Conservation (phyloP, 225 moss, liverwort and hornwort genomes). For the Sphagnum contortum region DNA sequence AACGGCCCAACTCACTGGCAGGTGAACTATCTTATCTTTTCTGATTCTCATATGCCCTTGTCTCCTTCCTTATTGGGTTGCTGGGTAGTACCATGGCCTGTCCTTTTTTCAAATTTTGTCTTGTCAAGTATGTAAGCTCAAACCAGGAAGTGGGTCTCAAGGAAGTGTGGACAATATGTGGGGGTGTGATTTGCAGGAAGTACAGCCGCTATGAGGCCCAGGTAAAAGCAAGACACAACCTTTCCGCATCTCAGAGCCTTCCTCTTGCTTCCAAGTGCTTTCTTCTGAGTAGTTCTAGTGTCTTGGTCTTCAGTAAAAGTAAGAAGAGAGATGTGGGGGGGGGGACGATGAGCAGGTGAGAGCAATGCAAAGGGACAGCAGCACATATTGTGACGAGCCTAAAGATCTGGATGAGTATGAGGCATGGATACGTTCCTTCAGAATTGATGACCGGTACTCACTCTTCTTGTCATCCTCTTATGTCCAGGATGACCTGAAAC, state of each 20-base stretch:
- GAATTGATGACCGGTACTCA: constrained; percentile 50
- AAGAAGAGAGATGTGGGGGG: too few species aligned
- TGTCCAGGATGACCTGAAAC: background rate
- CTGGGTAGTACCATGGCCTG: background rate
- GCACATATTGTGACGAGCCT: constrained; percentile 92
- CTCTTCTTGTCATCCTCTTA: background rate
- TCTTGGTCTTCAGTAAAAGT: too few species aligned
- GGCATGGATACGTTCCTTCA: constrained; percentile 59
- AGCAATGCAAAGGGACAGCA: constrained; percentile 91
- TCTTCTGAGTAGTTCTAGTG: too few species aligned
- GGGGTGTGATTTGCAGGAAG: constrained; percentile 44
- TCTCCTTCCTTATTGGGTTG: constrained; percentile 10
- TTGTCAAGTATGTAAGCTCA: too few species aligned
- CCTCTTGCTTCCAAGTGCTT: constrained; percentile 1
- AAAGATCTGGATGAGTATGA: constrained; percentile 75
- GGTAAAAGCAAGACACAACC: constrained; percentile 10
- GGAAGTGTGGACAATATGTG: too few species aligned
- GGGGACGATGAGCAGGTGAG: constrained; percentile 26
- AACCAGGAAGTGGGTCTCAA: too few species aligned
- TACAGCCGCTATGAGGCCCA: constrained; percentile 93
- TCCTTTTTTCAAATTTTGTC: too few species aligned
- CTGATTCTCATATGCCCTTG: constrained; percentile 2
- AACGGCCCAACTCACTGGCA: too few species aligned
- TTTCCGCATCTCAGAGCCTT: background rate
- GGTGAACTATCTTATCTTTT: too few species aligned